A percentile compares a stretch with the other conserved stretches of the same genome.
Conservation (phyloP, 345 rosid species). For the Noccaea caerulescens region DNA sequence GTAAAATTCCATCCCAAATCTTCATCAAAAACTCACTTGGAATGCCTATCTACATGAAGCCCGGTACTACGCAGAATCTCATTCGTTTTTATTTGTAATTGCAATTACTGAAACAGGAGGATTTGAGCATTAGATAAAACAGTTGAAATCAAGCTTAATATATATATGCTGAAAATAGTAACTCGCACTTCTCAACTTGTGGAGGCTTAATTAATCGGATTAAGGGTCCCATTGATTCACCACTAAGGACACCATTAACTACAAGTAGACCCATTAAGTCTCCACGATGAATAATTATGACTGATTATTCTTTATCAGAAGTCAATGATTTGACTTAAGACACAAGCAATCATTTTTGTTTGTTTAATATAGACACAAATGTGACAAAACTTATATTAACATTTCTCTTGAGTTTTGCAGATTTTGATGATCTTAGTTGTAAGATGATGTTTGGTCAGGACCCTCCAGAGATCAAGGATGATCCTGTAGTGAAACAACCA, state of each 20-base stretch:
- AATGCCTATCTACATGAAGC: constrained; percentile 88
- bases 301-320: constrained; percentile 26
- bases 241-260: constrained; percentile 67
- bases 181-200: constrained; percentile 59
- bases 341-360: constrained; percentile 31
- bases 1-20: constrained; percentile 77
- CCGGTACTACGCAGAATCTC: constrained; percentile 56
- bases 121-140: background rate
- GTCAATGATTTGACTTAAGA: constrained; percentile 27
- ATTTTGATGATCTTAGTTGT: constrained; percentile 95
- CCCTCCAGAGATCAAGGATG: constrained; percentile 66
- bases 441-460: constrained; percentile 92
- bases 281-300: constrained; percentile 40
- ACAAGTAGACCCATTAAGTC: constrained; percentile 49
- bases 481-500: constrained; percentile 83
- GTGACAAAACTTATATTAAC: constrained; percentile 18
- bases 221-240: constrained; percentile 59
- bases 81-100: background rate
- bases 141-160: constrained; percentile 25
- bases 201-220: constrained; percentile 61
- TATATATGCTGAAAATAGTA: constrained; percentile 45
- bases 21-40: constrained; percentile 83
- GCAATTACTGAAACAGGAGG: constrained; percentile 16
- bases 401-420: constrained; percentile 50
- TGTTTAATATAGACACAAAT: background rate